phyloP scores from a whole-genome alignment of 73 alveolate genomes.

The Paramecium sexaurelia region DNA sequence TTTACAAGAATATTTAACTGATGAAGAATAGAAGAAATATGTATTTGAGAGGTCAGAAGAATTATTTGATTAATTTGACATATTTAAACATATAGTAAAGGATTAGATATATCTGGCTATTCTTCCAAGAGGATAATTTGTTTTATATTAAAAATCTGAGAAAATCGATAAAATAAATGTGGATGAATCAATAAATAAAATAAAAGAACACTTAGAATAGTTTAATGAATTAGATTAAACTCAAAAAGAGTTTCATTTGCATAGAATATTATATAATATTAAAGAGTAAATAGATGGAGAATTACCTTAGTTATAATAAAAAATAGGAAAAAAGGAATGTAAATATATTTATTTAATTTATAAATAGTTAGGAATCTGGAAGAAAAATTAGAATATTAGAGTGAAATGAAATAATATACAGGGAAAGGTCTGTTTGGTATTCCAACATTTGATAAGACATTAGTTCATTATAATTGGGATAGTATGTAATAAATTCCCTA shows the following conservation, averaged over 20 bases:
- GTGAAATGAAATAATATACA: not conserved
- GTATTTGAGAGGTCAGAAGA: not conserved
- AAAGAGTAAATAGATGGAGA: not conserved
- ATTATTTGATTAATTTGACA: not conserved
- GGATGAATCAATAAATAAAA: not conserved
- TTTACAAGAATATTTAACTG: not conserved
- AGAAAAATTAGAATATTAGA: not conserved
- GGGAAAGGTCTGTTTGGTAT: not conserved
- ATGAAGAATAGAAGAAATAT: not conserved
- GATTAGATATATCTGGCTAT: not conserved
- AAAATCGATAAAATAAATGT: not conserved
- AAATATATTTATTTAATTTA: not conserved
- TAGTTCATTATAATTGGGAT: conserved; percentile 7
- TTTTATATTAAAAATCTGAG: not conserved
- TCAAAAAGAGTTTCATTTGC: not conserved
- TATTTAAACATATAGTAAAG: not conserved
- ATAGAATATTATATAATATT: not conserved
- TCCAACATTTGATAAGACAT: not conserved
- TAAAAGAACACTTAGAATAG: not conserved
- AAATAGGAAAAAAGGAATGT: not conserved
- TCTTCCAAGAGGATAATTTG: not conserved
- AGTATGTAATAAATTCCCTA: not conserved
- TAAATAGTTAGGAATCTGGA: not conserved
- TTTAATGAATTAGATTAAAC: not conserved
- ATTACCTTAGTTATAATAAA: not conserved